Base-by-base conservation (phyloP, 805 yeast genomes). In the Brettanomyces anomalus region DNA sequence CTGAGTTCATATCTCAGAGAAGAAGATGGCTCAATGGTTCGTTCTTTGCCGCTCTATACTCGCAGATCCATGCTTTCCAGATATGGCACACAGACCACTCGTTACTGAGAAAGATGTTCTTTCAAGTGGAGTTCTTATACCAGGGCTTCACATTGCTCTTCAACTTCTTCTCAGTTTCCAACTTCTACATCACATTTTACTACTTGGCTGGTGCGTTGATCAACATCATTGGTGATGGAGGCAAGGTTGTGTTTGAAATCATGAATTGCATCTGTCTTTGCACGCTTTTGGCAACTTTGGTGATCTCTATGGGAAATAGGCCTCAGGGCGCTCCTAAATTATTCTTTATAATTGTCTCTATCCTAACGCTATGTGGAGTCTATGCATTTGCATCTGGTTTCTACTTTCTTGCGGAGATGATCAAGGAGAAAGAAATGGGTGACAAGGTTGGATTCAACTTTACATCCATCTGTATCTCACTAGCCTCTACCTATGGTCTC, bases 11-110 rank as follows among this genome's bases (percentile, higher is more conserved):
- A 42, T 77, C 93, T 43, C 98, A 90, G 67, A 81, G 98, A 68
- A 82, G 98, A 68, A 80, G 98, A 70, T 90, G 98, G 98, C 74
- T 90, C 47, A 90, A 90, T 62, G 99, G 99, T 60, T 95, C 98
- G 2, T 76, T 93, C 58, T 93, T 93, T 67, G 97, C 99, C 1
- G 97, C 97, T 3, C 69, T 89, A 43, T 93, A 84, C 60, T 80
- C 97, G 2, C 85, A 85, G 49, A 57, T 85, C 43, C 95, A 89
- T 59, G 86, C 89, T 73, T 72, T 78, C 43, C 84, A 85, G 53
- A 84, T 93, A 44, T 90, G 96, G 95, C 68, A 74, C 47, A 85
- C 96, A 0, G 84, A 81, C 53, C 99, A 93, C 62, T 83, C 95
- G 2, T 55, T 73, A 8, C 50, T 76, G n/a, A 74, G 98, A 55